A percentile compares a stretch with the other conserved stretches of the same genome.
Evolutionary conservation across 2,329 filamentous ascomycete genomes (phyloP).

Genomic region (Sphaerulina musiva): DNA sequence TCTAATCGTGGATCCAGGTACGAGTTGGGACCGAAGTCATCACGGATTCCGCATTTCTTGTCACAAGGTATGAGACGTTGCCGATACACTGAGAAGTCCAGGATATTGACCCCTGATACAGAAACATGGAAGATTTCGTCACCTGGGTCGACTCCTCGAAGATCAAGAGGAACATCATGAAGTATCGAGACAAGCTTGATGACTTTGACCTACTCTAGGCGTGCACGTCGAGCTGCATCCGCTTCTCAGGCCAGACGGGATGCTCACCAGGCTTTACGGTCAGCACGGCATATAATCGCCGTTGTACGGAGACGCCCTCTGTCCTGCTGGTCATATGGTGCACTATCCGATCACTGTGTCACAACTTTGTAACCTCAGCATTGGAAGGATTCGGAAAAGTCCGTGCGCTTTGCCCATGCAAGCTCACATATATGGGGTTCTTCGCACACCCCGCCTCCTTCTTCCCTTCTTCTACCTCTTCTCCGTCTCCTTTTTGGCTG

Average conservation of each 20-base stretch:
- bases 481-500: not conserved
- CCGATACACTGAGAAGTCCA: not conserved
- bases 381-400: conserved; percentile 4
- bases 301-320: not conserved
- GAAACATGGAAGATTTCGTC: conserved; percentile 90
- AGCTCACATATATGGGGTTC: conserved; percentile 11
- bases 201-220: conserved; percentile 81
- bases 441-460: conserved; percentile 11
- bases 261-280: not conserved
- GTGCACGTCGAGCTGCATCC: not conserved
- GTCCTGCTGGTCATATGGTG: not conserved
- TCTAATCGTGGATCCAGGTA: conserved; percentile 42
- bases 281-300: not conserved
- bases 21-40: conserved; percentile 84
- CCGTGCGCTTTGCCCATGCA: conserved; percentile 8
- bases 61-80: conserved; percentile 51
- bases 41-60: conserved; percentile 81
- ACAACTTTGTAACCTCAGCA: conserved; percentile 7
- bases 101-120: conserved; percentile 15
- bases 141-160: conserved; percentile 95
- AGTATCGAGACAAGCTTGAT: conserved; percentile 89
- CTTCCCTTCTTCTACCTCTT: conserved; percentile 5
- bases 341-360: not conserved
- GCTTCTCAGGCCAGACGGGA: not conserved
- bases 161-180: conserved; percentile 94